Base-by-base conservation (phyloP, 106 monocot species). In the Cymbidium sinense region DNA sequence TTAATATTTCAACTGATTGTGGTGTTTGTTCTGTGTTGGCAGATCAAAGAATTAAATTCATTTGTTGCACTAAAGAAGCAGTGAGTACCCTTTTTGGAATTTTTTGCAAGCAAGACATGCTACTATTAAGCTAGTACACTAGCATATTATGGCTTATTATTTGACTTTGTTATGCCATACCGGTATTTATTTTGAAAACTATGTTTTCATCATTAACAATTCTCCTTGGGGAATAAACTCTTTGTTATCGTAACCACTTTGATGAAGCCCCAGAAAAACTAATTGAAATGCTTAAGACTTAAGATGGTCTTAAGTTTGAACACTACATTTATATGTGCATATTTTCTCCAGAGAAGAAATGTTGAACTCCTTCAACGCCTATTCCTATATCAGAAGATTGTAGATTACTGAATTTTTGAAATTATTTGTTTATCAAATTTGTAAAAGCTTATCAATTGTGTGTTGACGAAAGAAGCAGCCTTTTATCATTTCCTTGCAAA, bases 31-130 rank as follows among this genome's bases (percentile, higher is more conserved):
- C 17, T 67, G 10, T 67, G 11, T 77, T 86, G 86, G 76, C 88
- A 93, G 93, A 86, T 94, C 77, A 94, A 91, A 85, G 93, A 94
- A 77, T 74, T 94, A 74, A 94, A 91, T 79, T 91, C 88, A 28
- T 94, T 79, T 77, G 93, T 94, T 79, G 89, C 88, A 70, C 82
- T 89, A 10, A 94, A 94, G 86, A 91, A 94, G 62, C 90, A 88
- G 93, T 93, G 78, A 90, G 93, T 88, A 35, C 44, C 44, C 43
- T 7, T 44, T 39, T n/a, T n/a, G 10, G 3, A 67, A 33, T 67
- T 30, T 67, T 67, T 8, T 67, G 28, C 28, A 67, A 31, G 67
- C 31, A 67, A 33, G 28, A 67, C 33, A 15, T 67, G 13, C 15
- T 67, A 67, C 4, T 67, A 28, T 28, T n/a, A 67, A 67, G 2